phyloP scores from a whole-genome alignment of 108 stramenopile genomes.

The Cyclostephanos tholiformis region DNA sequence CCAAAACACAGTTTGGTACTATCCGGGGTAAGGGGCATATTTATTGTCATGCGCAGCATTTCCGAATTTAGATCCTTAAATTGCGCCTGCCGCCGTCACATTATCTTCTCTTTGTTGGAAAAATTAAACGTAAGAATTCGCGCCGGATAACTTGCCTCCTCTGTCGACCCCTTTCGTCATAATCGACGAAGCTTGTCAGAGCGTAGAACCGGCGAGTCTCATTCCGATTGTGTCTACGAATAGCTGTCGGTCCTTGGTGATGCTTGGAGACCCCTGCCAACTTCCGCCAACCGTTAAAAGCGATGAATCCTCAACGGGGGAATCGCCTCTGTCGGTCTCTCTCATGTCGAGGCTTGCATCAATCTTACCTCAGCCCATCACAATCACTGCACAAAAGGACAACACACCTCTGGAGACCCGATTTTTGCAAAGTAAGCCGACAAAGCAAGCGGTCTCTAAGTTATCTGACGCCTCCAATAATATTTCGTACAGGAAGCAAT shows the following conservation, averaged over 20 bases:
- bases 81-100: no score
- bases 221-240: slow-evolving; percentile 83
- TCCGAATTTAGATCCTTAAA: no score
- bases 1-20: slow-evolving; percentile 35
- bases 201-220: slow-evolving; percentile 91
- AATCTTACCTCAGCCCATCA: slow-evolving; percentile 65
- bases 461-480: slow-evolving; percentile 9
- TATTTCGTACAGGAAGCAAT: slow-evolving; percentile 73
- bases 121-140: slow-evolving; percentile 20
- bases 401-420: slow-evolving; percentile 50
- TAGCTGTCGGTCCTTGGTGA: slow-evolving; percentile 74
- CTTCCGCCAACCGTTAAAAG: slow-evolving; percentile 85
- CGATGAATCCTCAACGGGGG: slow-evolving; percentile 43
- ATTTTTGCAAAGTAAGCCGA: slow-evolving; percentile 68
- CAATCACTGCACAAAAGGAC: slow-evolving; percentile 67
- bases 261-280: slow-evolving; percentile 92
- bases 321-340: slow-evolving; percentile 70
- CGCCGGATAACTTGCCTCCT: slow-evolving; percentile 80
- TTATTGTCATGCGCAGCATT: no score
- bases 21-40: slow-evolving; percentile 6
- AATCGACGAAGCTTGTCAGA: slow-evolving; percentile 93
- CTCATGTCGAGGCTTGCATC: slow-evolving; percentile 81
- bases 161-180: slow-evolving; percentile 85
- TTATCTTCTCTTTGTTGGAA: no score
- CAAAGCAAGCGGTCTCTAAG: slow-evolving; percentile 68